phyloP scores from a whole-genome alignment of 331 rosid species.

The Acacia concinna region DNA sequence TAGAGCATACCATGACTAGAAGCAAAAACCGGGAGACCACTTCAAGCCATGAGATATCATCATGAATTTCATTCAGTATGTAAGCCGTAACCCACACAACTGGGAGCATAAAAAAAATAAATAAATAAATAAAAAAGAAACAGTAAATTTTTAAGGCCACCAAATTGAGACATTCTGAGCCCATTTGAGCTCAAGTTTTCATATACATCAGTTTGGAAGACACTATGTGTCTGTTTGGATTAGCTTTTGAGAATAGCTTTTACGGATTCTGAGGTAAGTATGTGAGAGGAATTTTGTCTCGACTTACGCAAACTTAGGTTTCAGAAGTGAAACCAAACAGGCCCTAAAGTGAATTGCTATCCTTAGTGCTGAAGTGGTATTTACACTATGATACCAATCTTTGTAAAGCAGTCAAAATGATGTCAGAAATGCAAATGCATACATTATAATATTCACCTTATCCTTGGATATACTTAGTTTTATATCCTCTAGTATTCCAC shows the following conservation, averaged over 20 bases:
- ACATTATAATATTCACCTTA: neutral
- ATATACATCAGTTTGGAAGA: slow-evolving; percentile 13
- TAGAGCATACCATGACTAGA: slow-evolving; percentile 62
- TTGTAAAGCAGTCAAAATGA: neutral
- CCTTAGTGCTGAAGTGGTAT: neutral
- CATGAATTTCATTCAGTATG: slow-evolving; percentile 79
- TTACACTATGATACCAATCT: neutral
- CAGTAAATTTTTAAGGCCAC: slow-evolving; percentile 23
- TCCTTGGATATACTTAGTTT: neutral
- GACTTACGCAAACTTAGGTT: no score
- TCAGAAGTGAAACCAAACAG: no score
- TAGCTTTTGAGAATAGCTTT: no score
- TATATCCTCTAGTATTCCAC: neutral
- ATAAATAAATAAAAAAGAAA: no score
- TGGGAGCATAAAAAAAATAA: slow-evolving; percentile 56
- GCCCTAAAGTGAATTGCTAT: neutral
- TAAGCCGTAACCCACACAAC: slow-evolving; percentile 85
- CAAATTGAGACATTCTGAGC: slow-evolving; percentile 11
- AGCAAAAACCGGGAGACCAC: slow-evolving; percentile 84
- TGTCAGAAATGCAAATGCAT: neutral
- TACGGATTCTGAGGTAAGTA: no score
- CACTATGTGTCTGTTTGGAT: no score
- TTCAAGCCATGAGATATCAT: slow-evolving; percentile 79
- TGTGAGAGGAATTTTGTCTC: no score
- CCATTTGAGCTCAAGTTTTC: slow-evolving; percentile 4